Evolutionary conservation across 2,329 filamentous ascomycete genomes (phyloP).

Genomic region (Scorias spongiosa): DNA sequence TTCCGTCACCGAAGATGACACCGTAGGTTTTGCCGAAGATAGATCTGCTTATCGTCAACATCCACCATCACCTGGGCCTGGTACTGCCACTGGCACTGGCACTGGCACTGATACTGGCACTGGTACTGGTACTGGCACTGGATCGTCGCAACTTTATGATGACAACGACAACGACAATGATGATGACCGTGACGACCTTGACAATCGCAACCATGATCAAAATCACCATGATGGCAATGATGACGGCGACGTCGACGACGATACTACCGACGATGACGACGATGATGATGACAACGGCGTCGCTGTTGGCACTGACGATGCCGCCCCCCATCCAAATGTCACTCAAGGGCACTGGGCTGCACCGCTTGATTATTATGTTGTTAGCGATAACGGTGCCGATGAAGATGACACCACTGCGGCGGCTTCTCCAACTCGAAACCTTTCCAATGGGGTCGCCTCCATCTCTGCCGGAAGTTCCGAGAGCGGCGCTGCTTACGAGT

Average conservation of each 20-base stretch:
- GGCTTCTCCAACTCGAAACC: neutral
- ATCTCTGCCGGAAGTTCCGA: neutral
- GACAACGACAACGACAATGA: neutral
- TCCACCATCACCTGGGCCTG: neutral
- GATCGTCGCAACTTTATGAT: neutral
- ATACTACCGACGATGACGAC: neutral
- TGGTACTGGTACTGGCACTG: neutral
- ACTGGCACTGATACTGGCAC: neutral
- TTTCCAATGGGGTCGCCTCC: neutral
- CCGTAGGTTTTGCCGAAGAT: neutral
- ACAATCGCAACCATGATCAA: neutral
- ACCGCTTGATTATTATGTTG: neutral
- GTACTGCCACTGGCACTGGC: neutral
- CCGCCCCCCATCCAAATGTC: too few relatives aligned
- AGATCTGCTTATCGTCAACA: neutral
- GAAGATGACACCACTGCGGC: conserved; percentile 3
- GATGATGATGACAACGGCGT: neutral
- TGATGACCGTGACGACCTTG: neutral
- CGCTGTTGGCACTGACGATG: too few relatives aligned
- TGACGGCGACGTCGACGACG: neutral
- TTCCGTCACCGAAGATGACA: neutral
- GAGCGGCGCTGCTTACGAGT: neutral
- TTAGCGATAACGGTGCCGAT: conserved; percentile 11
- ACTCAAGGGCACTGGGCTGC: neutral
- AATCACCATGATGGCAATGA: conserved; percentile 1